Evolutionary conservation across 371 early-diverging fungal genomes (phyloP).

Genomic region (Rhizopus sp.): DNA sequence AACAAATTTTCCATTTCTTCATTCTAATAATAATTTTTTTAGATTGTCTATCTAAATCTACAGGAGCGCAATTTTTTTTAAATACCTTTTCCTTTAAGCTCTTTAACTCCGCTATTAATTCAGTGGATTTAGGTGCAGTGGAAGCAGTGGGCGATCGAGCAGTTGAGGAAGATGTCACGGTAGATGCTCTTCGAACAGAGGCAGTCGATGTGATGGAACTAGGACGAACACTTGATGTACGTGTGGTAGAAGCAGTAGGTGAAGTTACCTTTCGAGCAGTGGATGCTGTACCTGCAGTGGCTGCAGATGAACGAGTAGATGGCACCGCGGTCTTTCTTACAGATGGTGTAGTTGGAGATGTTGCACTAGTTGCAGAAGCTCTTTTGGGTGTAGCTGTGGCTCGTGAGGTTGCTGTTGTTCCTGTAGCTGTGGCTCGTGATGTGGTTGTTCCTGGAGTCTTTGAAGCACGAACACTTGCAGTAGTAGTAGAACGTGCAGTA

Average conservation of each 20-base stretch:
- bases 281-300: conserved; percentile 6
- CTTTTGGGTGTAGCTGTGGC: neutral
- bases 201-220: conserved; percentile 3
- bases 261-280: conserved; percentile 17
- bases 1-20: conserved; percentile 22
- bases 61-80: neutral
- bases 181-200: conserved; percentile 20
- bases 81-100: conserved; percentile 29
- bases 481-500: conserved; percentile 5
- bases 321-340: conserved; percentile 8
- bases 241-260: conserved; percentile 26
- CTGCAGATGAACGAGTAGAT: conserved; percentile 6
- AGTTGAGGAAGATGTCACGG: conserved; percentile 11
- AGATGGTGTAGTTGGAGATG: conserved; percentile 9
- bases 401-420: neutral
- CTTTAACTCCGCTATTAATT: conserved; percentile 27
- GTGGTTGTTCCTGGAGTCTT: conserved; percentile 9
- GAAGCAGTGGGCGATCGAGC: conserved; percentile 16
- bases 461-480: conserved; percentile 10
- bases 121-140: conserved; percentile 18
- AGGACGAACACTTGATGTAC: conserved; percentile 5
- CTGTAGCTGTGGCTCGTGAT: conserved; percentile 1
- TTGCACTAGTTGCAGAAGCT: neutral
- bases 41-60: neutral
- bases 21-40: conserved; percentile 16